Evolutionary conservation across 306 rosid genomes (phyloP).

Genomic region (Ziziphus jujuba): DNA sequence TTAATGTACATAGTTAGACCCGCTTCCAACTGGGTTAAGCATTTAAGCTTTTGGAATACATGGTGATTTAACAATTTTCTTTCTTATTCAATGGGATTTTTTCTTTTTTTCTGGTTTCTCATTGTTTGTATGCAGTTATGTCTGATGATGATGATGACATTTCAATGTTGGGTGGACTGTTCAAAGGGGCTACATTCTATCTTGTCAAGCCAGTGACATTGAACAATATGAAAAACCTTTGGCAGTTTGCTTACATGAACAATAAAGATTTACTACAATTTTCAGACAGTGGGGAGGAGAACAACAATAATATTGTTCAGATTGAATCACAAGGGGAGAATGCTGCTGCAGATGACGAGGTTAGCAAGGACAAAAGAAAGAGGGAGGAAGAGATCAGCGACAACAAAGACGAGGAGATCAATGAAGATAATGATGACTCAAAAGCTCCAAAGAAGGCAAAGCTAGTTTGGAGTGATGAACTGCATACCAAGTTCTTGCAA

Average conservation of each 20-base stretch:
- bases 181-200: constrained; percentile 36
- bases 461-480: constrained; percentile 33
- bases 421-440: not conserved
- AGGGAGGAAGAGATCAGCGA: not conserved
- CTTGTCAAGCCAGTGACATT: constrained; percentile 26
- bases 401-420: not conserved
- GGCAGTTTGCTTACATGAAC: constrained; percentile 33
- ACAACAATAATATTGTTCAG: not conserved
- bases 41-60: not conserved
- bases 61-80: not conserved
- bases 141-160: constrained; percentile 28
- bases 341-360: not conserved
- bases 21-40: not conserved
- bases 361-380: constrained; percentile 10
- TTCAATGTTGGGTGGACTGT: constrained; percentile 14
- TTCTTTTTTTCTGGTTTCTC: not conserved
- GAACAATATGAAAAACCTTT: constrained; percentile 24
- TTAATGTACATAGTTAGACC: not conserved
- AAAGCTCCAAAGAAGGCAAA: constrained; percentile 22
- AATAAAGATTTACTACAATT: not conserved
- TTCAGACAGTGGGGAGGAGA: not conserved
- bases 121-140: constrained; percentile 33
- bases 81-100: too few species aligned
- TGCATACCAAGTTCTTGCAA: constrained; percentile 35
- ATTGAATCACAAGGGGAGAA: not conserved